These are phyloP conservation scores for Hypoxylon lienhwacheense DNA, from an alignment of 495 filamentous ascomycete species.

Conservation along the genomic window DNA sequence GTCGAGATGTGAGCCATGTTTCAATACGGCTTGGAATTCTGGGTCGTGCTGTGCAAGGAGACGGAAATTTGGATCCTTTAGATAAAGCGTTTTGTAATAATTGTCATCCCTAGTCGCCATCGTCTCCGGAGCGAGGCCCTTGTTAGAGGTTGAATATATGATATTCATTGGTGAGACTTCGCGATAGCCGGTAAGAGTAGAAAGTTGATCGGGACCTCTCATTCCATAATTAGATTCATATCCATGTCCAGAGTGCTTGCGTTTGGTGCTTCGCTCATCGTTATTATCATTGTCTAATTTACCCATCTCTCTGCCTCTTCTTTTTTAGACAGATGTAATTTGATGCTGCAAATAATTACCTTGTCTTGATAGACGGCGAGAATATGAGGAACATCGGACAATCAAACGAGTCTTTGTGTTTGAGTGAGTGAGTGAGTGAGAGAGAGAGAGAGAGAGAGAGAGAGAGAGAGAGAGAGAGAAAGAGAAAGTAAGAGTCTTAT, in stretches of 20 bases:
- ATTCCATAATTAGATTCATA: neutral
- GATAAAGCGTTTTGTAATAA: conserved; percentile 45
- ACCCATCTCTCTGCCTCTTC: conserved; percentile 13
- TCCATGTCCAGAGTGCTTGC: conserved; percentile 20
- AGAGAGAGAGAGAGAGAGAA: too few relatives aligned
- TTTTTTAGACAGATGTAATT: too few relatives aligned
- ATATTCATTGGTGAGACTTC: neutral
- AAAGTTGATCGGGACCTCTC: neutral
- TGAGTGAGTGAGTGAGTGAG: too few relatives aligned
- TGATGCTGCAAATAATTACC: too few relatives aligned
- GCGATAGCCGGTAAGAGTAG: neutral
- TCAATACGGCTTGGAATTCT: conserved; percentile 47
- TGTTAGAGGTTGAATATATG: neutral
- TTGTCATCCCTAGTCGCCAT: conserved; percentile 27
- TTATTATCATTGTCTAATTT: neutral
- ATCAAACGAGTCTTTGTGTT: too few relatives aligned
- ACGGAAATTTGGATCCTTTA: conserved; percentile 40
- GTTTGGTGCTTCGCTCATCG: conserved; percentile 22
- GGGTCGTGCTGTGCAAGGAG: conserved; percentile 40
- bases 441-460: too few relatives aligned
- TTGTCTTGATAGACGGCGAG: too few relatives aligned
- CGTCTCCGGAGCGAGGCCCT: neutral
- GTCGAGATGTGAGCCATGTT: conserved; percentile 68
- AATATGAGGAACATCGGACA: too few relatives aligned
- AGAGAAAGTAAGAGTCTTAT: too few relatives aligned